Conservation (phyloP, 2,329 filamentous ascomycete genomes). For the Phialemoniopsis sp. region DNA sequence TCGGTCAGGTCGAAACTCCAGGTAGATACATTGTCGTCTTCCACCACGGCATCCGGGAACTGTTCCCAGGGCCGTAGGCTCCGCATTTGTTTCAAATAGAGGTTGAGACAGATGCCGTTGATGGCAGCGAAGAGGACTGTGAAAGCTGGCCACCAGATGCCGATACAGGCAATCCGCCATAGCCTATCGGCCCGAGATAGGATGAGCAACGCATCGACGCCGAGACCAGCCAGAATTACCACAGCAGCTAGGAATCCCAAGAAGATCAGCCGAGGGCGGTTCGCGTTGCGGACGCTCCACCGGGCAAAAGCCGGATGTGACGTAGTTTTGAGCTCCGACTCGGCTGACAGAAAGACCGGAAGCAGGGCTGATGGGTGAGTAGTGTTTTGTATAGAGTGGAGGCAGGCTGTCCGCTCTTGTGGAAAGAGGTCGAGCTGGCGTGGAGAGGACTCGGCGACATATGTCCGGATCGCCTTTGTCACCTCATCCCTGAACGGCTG, state of each 20-base stretch:
- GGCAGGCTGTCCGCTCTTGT: constrained; percentile 30
- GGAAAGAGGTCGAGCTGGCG: constrained; percentile 30
- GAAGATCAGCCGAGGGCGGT: constrained; percentile 24
- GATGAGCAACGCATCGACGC: constrained; percentile 23
- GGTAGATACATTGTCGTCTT: constrained; percentile 1
- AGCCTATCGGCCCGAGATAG: constrained; percentile 20
- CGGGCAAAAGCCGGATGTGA: constrained; percentile 33
- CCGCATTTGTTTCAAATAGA: constrained; percentile 24
- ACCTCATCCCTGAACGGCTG: constrained; percentile 38
- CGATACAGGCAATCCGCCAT: constrained; percentile 20
- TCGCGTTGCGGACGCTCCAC: constrained; percentile 31
- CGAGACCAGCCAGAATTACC: constrained; percentile 17
- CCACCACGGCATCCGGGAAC: not conserved
- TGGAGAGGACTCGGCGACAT: constrained; percentile 27
- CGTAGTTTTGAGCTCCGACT: constrained; percentile 27
- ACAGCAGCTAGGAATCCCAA: constrained; percentile 16
- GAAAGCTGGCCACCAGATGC: constrained; percentile 29
- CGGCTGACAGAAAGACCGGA: constrained; percentile 29
- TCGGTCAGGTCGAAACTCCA: constrained; percentile 6
- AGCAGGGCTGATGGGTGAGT: constrained; percentile 40
- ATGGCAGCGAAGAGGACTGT: constrained; percentile 25
- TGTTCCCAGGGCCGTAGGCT: constrained; percentile 34
- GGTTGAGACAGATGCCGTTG: constrained; percentile 28
- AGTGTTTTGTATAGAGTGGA: constrained; percentile 33
- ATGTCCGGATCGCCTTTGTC: constrained; percentile 27